Base-by-base conservation (phyloP, 2,329 filamentous ascomycete species). In the Sporothrix dimorphospora region DNA sequence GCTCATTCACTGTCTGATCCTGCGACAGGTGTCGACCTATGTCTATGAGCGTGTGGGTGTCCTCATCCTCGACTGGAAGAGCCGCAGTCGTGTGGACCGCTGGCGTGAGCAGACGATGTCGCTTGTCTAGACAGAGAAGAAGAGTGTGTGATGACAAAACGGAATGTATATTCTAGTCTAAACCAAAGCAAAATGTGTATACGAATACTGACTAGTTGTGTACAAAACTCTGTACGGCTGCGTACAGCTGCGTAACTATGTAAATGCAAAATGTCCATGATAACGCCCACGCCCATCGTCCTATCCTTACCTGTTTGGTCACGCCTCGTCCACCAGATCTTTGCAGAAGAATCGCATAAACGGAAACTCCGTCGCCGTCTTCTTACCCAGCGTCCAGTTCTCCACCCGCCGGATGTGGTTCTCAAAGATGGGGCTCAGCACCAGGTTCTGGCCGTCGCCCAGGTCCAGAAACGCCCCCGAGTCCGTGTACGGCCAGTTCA, bases 401-500 rank as follows among this genome's bases (percentile, higher is more conserved):
- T 73, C 55, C 1, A 47, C 47, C 2, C 59, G 38, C 2, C 72
- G 65, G 2, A 73, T 73, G 66, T 74, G 73, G n/a, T 30, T 61
- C 34, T 73, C 72, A n/a, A 74, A 74, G 14, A 63, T 57, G 2
- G 73, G 73, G 27, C 61, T 74, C 14, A 74, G 55, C 2, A 65
- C 45, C 1, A 73, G 59, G 30, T 68, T 72, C 19, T 71, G 71
- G 12, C 73, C 69, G 40, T 74, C 73, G 4, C 61, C 72, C 7
- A 71, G 27, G 11, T 74, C 73, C 6, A 72, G 38, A 9, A 72
- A 63, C 1, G 67, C 57, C 12, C 67, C 73, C 16, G 72, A 73
- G 61, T 73, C 73, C 1, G 69, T 70, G 55, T 71, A 74, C 7
- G 72, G 73, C 73, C 72, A 73, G 66, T 72, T 74, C 16, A 73